Conservation (phyloP, 169 alveolate species). For the Eimeria praecox region DNA sequence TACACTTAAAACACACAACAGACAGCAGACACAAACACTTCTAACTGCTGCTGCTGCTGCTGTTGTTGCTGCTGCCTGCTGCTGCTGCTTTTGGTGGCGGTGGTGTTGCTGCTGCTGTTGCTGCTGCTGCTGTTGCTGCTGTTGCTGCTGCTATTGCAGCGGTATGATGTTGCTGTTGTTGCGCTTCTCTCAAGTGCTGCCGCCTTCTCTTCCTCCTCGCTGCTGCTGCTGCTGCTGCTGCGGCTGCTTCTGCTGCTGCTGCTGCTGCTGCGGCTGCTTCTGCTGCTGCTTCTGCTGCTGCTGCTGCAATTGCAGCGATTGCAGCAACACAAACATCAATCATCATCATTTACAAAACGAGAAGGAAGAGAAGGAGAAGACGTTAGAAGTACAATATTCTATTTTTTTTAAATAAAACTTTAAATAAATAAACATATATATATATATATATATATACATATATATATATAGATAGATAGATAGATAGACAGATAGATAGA, state of each 20-base stretch:
- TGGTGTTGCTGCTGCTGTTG: not conserved
- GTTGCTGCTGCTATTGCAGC: not conserved
- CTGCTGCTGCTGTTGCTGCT: not conserved
- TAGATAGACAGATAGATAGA: too few relatives aligned
- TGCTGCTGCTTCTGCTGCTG: conserved; percentile 10
- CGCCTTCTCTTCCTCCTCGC: not conserved
- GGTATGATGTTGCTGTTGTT: not conserved
- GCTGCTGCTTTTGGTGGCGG: not conserved
- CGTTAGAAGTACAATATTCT: too few relatives aligned
- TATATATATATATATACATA: too few relatives aligned
- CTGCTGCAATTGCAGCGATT: not conserved
- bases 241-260: conserved; percentile 9
- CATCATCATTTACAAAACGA: too few relatives aligned
- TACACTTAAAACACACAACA: too few relatives aligned
- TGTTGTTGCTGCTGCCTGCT: not conserved
- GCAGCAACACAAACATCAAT: not conserved
- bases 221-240: not conserved
- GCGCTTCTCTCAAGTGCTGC: not conserved
- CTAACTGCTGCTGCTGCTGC: not conserved
- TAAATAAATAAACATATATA: too few relatives aligned
- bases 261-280: not conserved
- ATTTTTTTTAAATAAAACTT: too few relatives aligned
- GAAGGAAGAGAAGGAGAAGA: too few relatives aligned
- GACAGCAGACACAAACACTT: not conserved
- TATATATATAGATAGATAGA: too few relatives aligned